Percentiles rank a stretch among this genome's conserved stretches.
phyloP scores from a whole-genome alignment of 164 flowering plant species.

The Amborella trichopoda region DNA sequence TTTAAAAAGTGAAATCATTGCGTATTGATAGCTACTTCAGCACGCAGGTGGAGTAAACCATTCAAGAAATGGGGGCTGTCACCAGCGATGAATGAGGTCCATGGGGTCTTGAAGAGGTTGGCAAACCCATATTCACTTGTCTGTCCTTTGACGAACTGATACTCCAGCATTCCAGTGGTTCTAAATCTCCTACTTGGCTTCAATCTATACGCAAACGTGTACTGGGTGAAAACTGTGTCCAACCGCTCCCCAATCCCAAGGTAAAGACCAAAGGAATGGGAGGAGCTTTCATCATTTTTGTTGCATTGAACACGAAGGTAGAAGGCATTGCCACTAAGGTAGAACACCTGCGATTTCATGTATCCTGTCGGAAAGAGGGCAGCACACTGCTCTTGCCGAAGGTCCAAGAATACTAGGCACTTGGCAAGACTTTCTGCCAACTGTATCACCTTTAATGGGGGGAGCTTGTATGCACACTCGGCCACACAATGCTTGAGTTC shows the following conservation, averaged over 20 bases:
- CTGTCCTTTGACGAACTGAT: conserved; percentile 88
- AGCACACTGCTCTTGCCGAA: conserved; percentile 72
- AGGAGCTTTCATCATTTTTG: conserved; percentile 89
- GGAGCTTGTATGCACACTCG: conserved; percentile 88
- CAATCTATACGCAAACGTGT: conserved; percentile 77
- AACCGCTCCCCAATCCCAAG: conserved; percentile 96
- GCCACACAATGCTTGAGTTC: conserved; percentile 54
- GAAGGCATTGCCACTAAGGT: conserved; percentile 90
- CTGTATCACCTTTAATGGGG: conserved; percentile 89
- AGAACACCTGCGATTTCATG: conserved; percentile 91
- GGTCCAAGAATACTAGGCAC: conserved; percentile 79
- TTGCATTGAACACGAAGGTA: conserved; percentile 94
- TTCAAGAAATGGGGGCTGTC: conserved; percentile 72
- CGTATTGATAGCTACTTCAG: conserved; percentile 83
- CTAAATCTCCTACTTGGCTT: conserved; percentile 38
- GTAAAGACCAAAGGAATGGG: conserved; percentile 86
- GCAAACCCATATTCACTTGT: conserved; percentile 87
- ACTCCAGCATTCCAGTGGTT: conserved; percentile 78
- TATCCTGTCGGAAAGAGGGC: conserved; percentile 73
- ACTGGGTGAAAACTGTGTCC: conserved; percentile 69
- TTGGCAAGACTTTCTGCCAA: conserved; percentile 77
- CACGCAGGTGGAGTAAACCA: conserved; percentile 75
- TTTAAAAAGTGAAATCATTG: too few species aligned
- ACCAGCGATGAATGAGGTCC: conserved; percentile 74
- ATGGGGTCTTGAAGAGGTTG: conserved; percentile 64